A percentile compares a stretch with the other conserved stretches of the same genome.
These are phyloP conservation scores for Bipolaris oryzae DNA, from an alignment of 2,329 filamentous ascomycete species.

Conservation along the genomic window DNA sequence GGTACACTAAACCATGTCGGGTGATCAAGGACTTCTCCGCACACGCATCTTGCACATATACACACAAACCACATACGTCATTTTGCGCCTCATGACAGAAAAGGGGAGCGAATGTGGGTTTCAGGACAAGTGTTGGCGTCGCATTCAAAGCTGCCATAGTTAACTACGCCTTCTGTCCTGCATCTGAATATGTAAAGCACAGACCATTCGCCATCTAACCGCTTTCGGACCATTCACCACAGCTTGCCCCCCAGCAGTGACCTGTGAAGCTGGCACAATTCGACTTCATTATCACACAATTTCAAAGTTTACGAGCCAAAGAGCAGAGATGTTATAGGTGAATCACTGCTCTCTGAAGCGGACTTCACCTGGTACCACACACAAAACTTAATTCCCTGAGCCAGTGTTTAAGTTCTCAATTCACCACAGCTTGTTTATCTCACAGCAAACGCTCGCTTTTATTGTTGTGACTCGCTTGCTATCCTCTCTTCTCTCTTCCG, in stretches of 20 bases:
- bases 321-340: background rate
- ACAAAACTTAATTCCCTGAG: background rate
- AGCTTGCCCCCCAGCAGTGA: background rate
- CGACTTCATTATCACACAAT: background rate
- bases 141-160: background rate
- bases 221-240: background rate
- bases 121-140: too few species aligned
- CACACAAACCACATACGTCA: too few species aligned
- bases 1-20: too few species aligned
- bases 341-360: constrained; percentile 1
- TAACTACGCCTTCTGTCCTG: background rate
- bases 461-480: background rate
- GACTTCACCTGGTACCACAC: constrained; percentile 8
- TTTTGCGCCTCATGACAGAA: too few species aligned
- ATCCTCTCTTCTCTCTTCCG: background rate
- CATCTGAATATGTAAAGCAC: background rate
- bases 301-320: background rate
- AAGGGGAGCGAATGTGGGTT: background rate
- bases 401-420: background rate
- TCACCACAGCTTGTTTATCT: constrained; percentile 11
- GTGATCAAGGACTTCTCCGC: too few species aligned
- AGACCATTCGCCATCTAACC: background rate
- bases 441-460: constrained; percentile 8
- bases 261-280: background rate
- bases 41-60: too few species aligned